Evolutionary conservation across 805 yeast genomes (phyloP), one percentile per base, ranked within the genome.

Genomic region (Barnettozyma salicaria): DNA sequence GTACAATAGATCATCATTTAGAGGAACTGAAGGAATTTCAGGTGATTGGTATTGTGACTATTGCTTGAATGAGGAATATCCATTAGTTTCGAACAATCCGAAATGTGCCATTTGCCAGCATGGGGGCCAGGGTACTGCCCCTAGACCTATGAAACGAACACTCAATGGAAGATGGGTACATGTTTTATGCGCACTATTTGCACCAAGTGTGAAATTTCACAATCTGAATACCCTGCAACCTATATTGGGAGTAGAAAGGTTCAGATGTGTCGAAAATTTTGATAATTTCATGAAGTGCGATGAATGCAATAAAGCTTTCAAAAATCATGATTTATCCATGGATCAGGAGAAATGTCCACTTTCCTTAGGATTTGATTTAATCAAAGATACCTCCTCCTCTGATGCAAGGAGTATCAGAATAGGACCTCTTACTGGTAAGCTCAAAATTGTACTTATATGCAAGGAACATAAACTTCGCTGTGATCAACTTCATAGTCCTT

Each of bases 1-100:
- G 1, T 28, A 38, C 43, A 21, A 40, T 17, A 10, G 37, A 46
- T 18, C 51, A 40, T 34, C 36, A 13, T 33, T 24, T n/a, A 47
- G 52, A 7, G 21, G 16, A 13, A 26, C 24, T 12, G 27, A 20
- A 18, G 16, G 20, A 5, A 37, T 31, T 5, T 34, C 27, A 22
- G 24, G 30, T n/a, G 63, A 53, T 23, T 87, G 96, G 96, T 61
- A 68, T 19, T 88, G 96, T 60, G 95, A 86, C 48, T 67, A 78
- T 1, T 88, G 96, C 53, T 66, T 77, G 5, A 85, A 86, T 52
- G 81, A 78, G 33, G 55, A 76, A 35, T 72, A 74, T 42, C 90
- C 92, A 0, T 44, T 70, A 3, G 63, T 67, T 25, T 67, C 78
- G 3, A 71, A 79, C 0, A 61, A 70, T 16, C 80, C 82, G 51